These are phyloP conservation scores for Jacaranda copaia DNA, from an alignment of 257 asterid species.

Conservation along the genomic window DNA sequence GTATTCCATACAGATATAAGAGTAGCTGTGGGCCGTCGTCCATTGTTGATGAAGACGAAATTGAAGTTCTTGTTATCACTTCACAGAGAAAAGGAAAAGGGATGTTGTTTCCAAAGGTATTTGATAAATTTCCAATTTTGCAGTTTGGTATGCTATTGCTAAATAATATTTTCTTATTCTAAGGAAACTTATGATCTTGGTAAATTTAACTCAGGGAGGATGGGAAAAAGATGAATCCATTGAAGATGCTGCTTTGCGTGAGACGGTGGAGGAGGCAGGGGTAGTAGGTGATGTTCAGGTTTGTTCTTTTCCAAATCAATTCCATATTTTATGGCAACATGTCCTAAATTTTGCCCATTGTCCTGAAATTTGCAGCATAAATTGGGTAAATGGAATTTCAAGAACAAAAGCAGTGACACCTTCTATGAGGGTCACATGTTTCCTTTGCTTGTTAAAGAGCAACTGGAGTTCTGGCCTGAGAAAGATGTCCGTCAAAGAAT, in stretches of 20 bases:
- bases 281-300: constrained; percentile 89
- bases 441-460: constrained; percentile 73
- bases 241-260: constrained; percentile 79
- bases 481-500: constrained; percentile 77
- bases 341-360: too few species aligned
- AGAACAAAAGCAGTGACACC: constrained; percentile 60
- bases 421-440: constrained; percentile 78
- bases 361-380: constrained; percentile 46
- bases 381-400: constrained; percentile 78
- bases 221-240: constrained; percentile 89
- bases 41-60: constrained; percentile 61
- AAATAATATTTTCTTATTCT: background rate
- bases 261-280: constrained; percentile 96
- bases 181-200: constrained; percentile 12
- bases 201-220: constrained; percentile 64
- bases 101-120: constrained; percentile 89
- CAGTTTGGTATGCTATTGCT: background rate
- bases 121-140: background rate
- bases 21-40: constrained; percentile 29
- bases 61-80: constrained; percentile 83
- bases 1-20: constrained; percentile 83
- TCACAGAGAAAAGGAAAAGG: constrained; percentile 89
- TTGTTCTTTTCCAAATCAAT: constrained; percentile 29
- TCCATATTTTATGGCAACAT: background rate
- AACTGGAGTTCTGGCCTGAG: constrained; percentile 91